Evolutionary conservation across 2,329 filamentous ascomycete species (phyloP), one percentile per base, ranked within the genome.

Genomic region (Xylariaceae sp.): DNA sequence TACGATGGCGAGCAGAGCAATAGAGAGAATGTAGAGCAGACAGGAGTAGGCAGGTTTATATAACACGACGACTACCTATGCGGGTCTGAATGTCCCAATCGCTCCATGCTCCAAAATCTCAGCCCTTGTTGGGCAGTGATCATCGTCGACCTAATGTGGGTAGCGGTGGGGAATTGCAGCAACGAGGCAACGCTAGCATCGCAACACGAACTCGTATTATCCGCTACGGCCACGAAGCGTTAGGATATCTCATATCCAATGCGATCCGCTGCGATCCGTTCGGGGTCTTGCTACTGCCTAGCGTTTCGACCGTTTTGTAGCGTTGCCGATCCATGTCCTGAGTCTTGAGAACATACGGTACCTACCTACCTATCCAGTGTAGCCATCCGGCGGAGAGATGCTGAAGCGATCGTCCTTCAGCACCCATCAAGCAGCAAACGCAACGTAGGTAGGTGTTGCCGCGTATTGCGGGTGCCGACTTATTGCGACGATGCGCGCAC

Each of bases 71-170:
- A 13, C 32, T n/a, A n/a, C n/a, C n/a, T 10, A 34, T 15, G 32
- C 9, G 32, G 13, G 10, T 34, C 6, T 34, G 32, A 34, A 34
- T 15, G 13, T 12, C 13, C 32, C 4, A 15, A 34, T 34, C 26
- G 26, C 26, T 7, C 32, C 32, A 4, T 34, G 3, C 9, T 15
- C 13, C 32, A 13, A 15, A 10, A 34, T 3, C 10, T 34, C 10
- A 34, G 21, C 29, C 36, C 45, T 41, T 21, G 34, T 56, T 51
- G 22, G 47, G 50, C 22, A 54, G 47, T 50, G 56, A 52, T 56
- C 56, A 52, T 47, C 54, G 46, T 29, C 32, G 39, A 51, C 34
- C 40, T 47, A 48, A 15, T 26, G 42, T 47, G 13, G 13, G 47
- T 32, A 42, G 46, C 16, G 39, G 49, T 46, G 49, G 47, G 36